Base-by-base conservation (phyloP, 2,329 filamentous ascomycete genomes). In the Phoma sp. region DNA sequence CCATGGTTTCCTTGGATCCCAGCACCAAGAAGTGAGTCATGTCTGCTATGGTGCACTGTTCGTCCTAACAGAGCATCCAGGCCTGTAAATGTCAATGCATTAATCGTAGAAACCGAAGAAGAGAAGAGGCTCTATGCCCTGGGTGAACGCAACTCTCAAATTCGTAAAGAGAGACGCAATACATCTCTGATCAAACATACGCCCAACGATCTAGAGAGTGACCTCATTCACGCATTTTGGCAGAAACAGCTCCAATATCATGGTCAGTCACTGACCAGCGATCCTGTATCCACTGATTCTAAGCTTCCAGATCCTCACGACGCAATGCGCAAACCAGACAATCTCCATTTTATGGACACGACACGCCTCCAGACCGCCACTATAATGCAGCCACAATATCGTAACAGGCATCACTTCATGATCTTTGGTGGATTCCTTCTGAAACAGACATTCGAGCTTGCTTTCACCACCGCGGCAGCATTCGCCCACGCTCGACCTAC, bases 381-480 rank as follows among this genome's bases (percentile, higher is more conserved):
- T 62, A 89, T 91, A 60, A 91, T 91, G 88, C 88, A 90, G 69
- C 89, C 89, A 0, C 87, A 89, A 71, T 83, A 86, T 70, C 82
- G 86, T 42, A 88, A 88, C 71, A 75, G 86, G 2, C 87, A 90
- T 72, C 86, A 89, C 65, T 89, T 89, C 71, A 90, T 90, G 88
- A 89, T 91, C 49, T 91, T 91, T 65, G 89, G 89, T 46, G 89
- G 89, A 11, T 90, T 88, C 69, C 81, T 91, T 9, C 79, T 91
- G 9, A 89, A 89, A 68, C 86, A 89, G 66, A 89, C 87, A 0
- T 91, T 90, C 64, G 89, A 91, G 73, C 80, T 91, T 6, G 88
- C 89, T 1, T 91, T 91, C 75, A 90, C 87, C 70, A 89, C 87
- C 66, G 88, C 87, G 0, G 87, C 88, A 1, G 85, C 85, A 7